These are phyloP conservation scores for Rubus idaeus DNA, from an alignment of 306 rosid genomes.

Conservation along the genomic window DNA sequence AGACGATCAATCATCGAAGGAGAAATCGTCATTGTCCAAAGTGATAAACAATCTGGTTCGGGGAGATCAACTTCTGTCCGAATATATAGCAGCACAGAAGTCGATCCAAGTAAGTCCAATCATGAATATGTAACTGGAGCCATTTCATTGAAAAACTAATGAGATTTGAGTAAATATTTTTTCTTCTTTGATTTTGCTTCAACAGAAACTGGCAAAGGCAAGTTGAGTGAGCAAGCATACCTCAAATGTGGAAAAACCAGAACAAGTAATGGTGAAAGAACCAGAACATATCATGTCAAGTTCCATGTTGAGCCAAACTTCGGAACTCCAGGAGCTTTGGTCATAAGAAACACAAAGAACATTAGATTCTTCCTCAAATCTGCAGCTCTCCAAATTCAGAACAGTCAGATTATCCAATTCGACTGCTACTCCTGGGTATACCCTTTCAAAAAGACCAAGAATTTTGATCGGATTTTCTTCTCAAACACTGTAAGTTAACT, in stretches of 20 bases:
- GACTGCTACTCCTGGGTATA: slow-evolving; percentile 70
- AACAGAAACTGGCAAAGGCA: slow-evolving; percentile 61
- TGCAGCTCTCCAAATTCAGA: slow-evolving; percentile 39
- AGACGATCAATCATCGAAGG: slow-evolving; percentile 36
- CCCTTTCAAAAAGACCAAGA: slow-evolving; percentile 40
- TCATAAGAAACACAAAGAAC: slow-evolving; percentile 41
- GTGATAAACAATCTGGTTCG: slow-evolving; percentile 36
- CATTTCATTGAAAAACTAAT: background rate
- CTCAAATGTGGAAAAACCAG: slow-evolving; percentile 35
- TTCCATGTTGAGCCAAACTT: slow-evolving; percentile 41
- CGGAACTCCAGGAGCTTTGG: slow-evolving; percentile 69
- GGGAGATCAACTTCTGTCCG: slow-evolving; percentile 52
- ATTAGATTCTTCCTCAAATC: slow-evolving; percentile 50
- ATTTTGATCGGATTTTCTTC: slow-evolving; percentile 49
- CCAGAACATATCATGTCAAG: slow-evolving; percentile 40
- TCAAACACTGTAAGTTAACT: slow-evolving; percentile 55
- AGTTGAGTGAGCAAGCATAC: slow-evolving; percentile 38
- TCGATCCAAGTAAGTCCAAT: slow-evolving; percentile 46
- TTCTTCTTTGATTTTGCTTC: slow-evolving; percentile 13
- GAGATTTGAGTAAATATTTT: background rate
- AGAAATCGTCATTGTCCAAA: slow-evolving; percentile 26
- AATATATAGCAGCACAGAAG: slow-evolving; percentile 54
- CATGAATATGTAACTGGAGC: background rate
- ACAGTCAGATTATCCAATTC: slow-evolving; percentile 43
- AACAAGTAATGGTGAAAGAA: slow-evolving; percentile 34